Evolutionary conservation across 768 basidiomycete species (phyloP), one percentile per base, ranked within the genome.

Genomic region (Cystobasidium ongulense): DNA sequence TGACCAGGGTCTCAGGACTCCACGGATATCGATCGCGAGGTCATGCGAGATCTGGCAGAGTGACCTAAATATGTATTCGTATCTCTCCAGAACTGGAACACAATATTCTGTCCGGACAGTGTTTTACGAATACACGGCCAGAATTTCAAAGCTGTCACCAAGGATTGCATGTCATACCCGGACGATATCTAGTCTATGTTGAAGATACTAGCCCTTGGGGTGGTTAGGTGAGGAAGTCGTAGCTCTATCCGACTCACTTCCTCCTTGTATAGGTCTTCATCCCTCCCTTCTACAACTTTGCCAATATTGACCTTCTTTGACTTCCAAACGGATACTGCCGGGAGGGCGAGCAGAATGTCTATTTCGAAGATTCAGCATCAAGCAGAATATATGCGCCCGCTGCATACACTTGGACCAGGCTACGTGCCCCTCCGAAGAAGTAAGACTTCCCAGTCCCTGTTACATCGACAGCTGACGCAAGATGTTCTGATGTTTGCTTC

Each of bases 381-480:
- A 54, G n/a, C 53, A 54, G 53, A 59, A 59, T 59, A 11, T 59
- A 29, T 59, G 29, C 23, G 57, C 57, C 5, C 57, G 57, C 57
- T 59, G 57, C 33, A 59, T 27, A 59, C 57, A 27, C 57, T 59
- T 59, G 57, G 57, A 59, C 57, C 57, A 59, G 57, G 57, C 57
- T 27, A 27, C 57, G 57, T 27, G 57, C 33, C 11, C 57, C 57
- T 59, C 57, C 13, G 57, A 15, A 59, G 33, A 59, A 21, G 57
- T 59, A 27, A 59, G 57, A 59, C 29, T 17, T 59, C 27, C 57
- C 29, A 59, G 57, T 31, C 57, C 57, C 57, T 35, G 15, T 5
- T 29, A 59, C 29, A 27, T 59, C 11, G 57, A 17, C 27, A 59
- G 21, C 25, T 59, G 57, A 59, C 57, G 57, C 25, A 59, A 59